Evolutionary conservation across 768 basidiomycete species (phyloP), one percentile per base, ranked within the genome.

Genomic region (Leccinum longicurvipes): DNA sequence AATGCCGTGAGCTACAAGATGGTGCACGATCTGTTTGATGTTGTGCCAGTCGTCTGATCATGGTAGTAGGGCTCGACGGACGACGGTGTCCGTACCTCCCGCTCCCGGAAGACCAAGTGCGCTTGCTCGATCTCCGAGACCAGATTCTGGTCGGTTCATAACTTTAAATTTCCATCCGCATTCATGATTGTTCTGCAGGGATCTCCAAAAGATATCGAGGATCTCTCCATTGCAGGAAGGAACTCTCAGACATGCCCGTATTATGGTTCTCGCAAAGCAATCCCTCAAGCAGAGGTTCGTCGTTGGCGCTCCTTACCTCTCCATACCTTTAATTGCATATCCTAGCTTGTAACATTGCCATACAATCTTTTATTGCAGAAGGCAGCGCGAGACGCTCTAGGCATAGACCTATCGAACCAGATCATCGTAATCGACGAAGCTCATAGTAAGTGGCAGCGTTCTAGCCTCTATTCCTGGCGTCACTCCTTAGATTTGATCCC

Each of bases 351-450:
- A n/a, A 87, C 89, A 0, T 76, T 98, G 8, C 97, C 96, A 0
- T 99, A 99, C 69, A 96, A 95, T 69, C 84, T 98, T 19, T 77
- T 98, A 1, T 74, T 99, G 5, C 87, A 92, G 59, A 87, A 83
- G 58, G 79, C 81, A 1, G 91, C 94, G 2, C 78, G 96, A 49
- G 92, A 97, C 64, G 85, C 93, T 0, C 77, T 98, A 0, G 89
- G 89, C 2, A 94, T 99, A 55, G 82, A 91, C 65, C 74, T 97
- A 45, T 87, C 80, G 11, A 82, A 86, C 63, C 93, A 97, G 63
- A 77, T 98, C 17, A 82, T 99, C 28, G 79, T 98, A 23, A 84
- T 99, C 52, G 96, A 99, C 65, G 96, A 99, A 75, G 96, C 96
- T 0, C 96, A 99, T 71, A 98, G 93, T 94, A 63, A 55, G 91